Base-by-base conservation (phyloP, 768 basidiomycete genomes). In the Tricholoma sp. region DNA sequence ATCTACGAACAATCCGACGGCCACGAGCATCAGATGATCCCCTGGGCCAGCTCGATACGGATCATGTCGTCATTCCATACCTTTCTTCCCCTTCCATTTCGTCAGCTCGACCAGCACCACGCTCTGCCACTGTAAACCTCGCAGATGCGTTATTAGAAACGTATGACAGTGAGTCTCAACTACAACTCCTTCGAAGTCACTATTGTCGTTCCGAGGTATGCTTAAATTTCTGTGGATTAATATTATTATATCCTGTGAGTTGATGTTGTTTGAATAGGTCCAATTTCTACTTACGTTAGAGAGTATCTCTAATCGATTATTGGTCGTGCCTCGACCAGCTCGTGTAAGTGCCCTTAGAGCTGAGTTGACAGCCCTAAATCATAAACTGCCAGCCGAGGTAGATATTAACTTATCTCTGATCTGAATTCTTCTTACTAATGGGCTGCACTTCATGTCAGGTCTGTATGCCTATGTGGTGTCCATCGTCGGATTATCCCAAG, bases 291-390 rank as follows among this genome's bases (percentile, higher is more conserved):
- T 94, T 50, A 81, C 85, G 16, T 80, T 99, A 50, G 96, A 98
- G 71, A 89, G 86, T 67, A 95, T 99, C 64, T 93, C 88, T 62
- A 96, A 96, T 66, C 82, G 91, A 51, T 79, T 99, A 35, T 74
- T 99, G 50, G 86, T 97, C 24, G 86, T 99, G 0, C 97, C 97
- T 12, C 89, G 89, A 66, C 94, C 90, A 46, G 97, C 97, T 11
- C 85, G 96, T 37, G 88, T 98, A 41, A 96, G 94, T 69, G 95
- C 97, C n/a, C 75, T 99, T 46, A 79, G 97, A 67, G 97, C 97
- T 31, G 97, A 98, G 69, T 73, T 99, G 64, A 99, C 97, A 4
- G 87, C 88, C 16, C 75, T 99, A 54, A 99, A 99, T 66, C 96
- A 99, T 67, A 91, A 89, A 68, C 82, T 99, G 29, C 97, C 97